Evolutionary conservation across 164 flowering plant species (phyloP), one percentile per base, ranked within the genome.

Genomic region (Umbellularia californica): DNA sequence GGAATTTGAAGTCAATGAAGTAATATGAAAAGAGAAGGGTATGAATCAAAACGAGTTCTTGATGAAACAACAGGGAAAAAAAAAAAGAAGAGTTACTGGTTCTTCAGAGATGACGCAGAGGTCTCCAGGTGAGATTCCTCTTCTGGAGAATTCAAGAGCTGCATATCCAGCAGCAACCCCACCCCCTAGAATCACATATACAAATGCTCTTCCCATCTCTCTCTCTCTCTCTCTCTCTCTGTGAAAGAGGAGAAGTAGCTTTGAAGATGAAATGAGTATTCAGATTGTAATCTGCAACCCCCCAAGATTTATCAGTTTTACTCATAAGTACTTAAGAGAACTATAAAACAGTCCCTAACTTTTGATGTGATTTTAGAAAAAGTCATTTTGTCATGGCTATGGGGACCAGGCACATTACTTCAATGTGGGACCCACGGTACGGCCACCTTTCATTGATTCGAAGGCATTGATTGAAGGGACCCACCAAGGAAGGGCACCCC

Each of bases 121-220:
- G 78, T 95, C 95, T 17, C 99, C 97, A 67, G 50, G 85, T 78
- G 92, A 79, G 15, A 92, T 85, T 6, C 99, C 97, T 80, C 84
- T 79, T 58, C 85, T 84, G 9, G 87, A 80, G 85, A 95, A 93
- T 84, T 95, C 97, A 76, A 88, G 97, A 76, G 99, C 97, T 22
- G 99, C 99, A 76, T 95, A 95, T 12, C 99, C 99, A 80, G 97
- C 97, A 5, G 99, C 93, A 2, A 93, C 97, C 4, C 99, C 99
- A 63, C 99, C 97, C 19, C 99, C 99, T 2, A 95, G 84, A 76
- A 95, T 92, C 79, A 95, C 99, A 79, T 95, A 93, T 72, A 88
- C 87, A 76, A 93, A 93, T 1, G 97, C 97, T 78, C 99, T 89
- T 66, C 94, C 97, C 97, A 95, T 95, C 68, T 69, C 73, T 71